Conservation (phyloP, 2,329 filamentous ascomycete species). For the Botryotinia calthae region DNA sequence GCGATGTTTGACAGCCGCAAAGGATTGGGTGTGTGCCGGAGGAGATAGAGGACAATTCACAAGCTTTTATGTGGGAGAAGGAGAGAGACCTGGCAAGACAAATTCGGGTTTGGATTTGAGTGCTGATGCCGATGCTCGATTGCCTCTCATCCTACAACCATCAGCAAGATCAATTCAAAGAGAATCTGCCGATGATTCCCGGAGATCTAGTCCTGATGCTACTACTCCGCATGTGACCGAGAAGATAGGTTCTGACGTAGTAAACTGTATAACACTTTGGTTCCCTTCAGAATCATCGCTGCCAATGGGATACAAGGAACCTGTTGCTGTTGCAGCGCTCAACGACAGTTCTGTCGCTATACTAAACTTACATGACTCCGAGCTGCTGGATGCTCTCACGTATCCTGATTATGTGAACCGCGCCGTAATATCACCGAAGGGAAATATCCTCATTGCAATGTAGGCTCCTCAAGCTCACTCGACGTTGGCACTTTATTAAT, state of each 20-base stretch:
- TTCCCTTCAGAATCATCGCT: constrained; percentile 42
- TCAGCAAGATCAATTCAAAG: constrained; percentile 27
- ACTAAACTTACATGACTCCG: constrained; percentile 69
- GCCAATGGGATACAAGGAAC: constrained; percentile 46
- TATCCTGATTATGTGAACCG: constrained; percentile 90
- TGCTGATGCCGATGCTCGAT: constrained; percentile 54
- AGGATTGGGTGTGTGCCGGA: constrained; percentile 88
- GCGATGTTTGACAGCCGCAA: constrained; percentile 81
- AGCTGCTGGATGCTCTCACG: constrained; percentile 66
- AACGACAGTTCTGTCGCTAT: constrained; percentile 88
- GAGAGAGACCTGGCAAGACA: constrained; percentile 15
- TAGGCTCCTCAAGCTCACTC: constrained; percentile 49
- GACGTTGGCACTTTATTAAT: neutral
- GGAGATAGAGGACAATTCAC: constrained; percentile 84
- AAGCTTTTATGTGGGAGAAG: constrained; percentile 33
- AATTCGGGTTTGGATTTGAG: constrained; percentile 16
- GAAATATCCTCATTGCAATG: constrained; percentile 69
- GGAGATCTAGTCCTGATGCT: constrained; percentile 25
- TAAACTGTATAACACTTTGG: constrained; percentile 67
- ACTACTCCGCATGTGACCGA: constrained; percentile 44
- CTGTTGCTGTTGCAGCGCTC: constrained; percentile 76
- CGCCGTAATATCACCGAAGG: constrained; percentile 89
- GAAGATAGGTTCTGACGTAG: constrained; percentile 57
- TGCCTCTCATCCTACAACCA: constrained; percentile 51
- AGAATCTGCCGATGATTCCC: constrained; percentile 22